phyloP scores from a whole-genome alignment of 306 rosid species.

The Dalbergia cultrata region DNA sequence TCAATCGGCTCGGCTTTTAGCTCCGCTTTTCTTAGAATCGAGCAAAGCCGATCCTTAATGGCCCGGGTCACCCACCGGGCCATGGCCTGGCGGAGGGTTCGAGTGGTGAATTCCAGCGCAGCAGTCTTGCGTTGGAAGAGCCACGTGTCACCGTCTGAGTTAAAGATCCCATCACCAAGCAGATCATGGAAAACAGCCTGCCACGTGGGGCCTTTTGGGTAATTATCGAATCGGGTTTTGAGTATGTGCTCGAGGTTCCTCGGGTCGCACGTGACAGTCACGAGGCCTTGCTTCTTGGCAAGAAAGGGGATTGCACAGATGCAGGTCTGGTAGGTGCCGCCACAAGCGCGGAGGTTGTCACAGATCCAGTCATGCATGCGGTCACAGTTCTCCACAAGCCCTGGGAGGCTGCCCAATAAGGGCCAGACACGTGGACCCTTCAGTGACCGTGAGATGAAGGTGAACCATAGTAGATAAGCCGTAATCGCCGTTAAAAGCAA shows the following conservation, averaged over 20 bases:
- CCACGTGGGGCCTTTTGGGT: slow-evolving; percentile 96
- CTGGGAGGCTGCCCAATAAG: slow-evolving; percentile 87
- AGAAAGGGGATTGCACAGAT: slow-evolving; percentile 92
- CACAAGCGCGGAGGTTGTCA: slow-evolving; percentile 90
- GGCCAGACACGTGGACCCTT: slow-evolving; percentile 96
- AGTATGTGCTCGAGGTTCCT: slow-evolving; percentile 86
- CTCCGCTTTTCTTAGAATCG: slow-evolving; percentile 64
- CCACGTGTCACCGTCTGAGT: slow-evolving; percentile 97
- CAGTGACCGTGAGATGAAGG: slow-evolving; percentile 86
- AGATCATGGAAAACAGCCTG: slow-evolving; percentile 91
- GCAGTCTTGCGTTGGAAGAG: slow-evolving; percentile 90
- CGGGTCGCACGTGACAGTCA: slow-evolving; percentile 98
- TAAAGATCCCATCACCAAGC: slow-evolving; percentile 88
- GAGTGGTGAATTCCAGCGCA: slow-evolving; percentile 89
- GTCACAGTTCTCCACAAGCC: slow-evolving; percentile 79
- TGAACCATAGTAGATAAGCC: slow-evolving; percentile 80
- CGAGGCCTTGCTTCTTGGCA: slow-evolving; percentile 89
- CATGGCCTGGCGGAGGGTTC: slow-evolving; percentile 95
- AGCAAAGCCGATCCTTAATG: slow-evolving; percentile 78
- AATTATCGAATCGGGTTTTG: slow-evolving; percentile 87
- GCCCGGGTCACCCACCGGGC: slow-evolving; percentile 95
- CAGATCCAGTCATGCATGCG: slow-evolving; percentile 96
- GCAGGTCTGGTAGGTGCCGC: slow-evolving; percentile 99
- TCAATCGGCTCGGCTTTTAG: slow-evolving; percentile 60
- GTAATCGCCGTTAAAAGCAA: slow-evolving; percentile 78